Evolutionary conservation across 805 yeast genomes (phyloP).

Genomic region (Starmerella apis): DNA sequence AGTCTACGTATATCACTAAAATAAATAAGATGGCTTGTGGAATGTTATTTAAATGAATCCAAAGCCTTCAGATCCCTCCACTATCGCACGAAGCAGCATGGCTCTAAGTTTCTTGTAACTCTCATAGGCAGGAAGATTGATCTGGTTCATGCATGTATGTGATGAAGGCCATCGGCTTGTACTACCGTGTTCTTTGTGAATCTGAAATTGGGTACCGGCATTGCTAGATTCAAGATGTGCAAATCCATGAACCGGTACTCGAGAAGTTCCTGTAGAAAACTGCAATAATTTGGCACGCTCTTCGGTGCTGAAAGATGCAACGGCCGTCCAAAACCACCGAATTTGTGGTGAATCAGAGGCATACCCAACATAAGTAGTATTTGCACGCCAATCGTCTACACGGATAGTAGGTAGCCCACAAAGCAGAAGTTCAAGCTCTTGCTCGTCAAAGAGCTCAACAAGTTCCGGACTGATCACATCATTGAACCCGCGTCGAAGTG

Average conservation of each 20-base stretch:
- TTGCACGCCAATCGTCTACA: constrained; percentile 89
- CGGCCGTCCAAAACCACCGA: constrained; percentile 97
- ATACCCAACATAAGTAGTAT: constrained; percentile 70
- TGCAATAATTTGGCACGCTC: constrained; percentile 89
- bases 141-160: constrained; percentile 93
- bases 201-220: constrained; percentile 76
- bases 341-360: constrained; percentile 74
- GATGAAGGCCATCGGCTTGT: constrained; percentile 85
- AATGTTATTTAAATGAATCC: constrained; percentile 52
- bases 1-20: too few species aligned
- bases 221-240: constrained; percentile 78
- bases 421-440: constrained; percentile 82
- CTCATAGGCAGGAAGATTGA: constrained; percentile 87
- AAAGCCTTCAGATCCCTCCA: constrained; percentile 94
- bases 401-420: constrained; percentile 95
- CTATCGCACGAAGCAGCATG: constrained; percentile 69
- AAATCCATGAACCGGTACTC: constrained; percentile 91
- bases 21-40: too few species aligned
- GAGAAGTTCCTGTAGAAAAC: constrained; percentile 94
- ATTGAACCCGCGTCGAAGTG: constrained; percentile 73
- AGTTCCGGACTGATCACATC: constrained; percentile 78
- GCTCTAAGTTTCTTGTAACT: constrained; percentile 77
- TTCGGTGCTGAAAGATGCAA: constrained; percentile 82
- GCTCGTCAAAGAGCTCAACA: constrained; percentile 84
- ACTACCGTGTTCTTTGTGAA: constrained; percentile 80